These are phyloP conservation scores for Agrostemma githago DNA, from an alignment of 148 eudicot species.

Conservation along the genomic window DNA sequence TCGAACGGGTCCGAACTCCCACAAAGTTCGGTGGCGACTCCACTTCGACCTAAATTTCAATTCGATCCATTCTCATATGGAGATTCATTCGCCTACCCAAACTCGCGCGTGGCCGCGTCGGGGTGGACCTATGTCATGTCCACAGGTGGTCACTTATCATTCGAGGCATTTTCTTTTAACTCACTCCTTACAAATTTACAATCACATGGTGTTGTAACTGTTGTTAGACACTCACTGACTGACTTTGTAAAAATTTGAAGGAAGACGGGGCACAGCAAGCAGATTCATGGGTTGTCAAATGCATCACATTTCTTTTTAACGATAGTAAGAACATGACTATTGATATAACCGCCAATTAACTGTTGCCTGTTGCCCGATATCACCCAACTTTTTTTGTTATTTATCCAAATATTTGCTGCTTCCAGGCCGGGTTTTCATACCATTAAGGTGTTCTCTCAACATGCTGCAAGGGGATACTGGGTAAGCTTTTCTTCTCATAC, in stretches of 20 bases:
- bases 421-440: constrained; percentile 43
- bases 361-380: not conserved
- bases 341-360: not conserved
- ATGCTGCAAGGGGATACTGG: constrained; percentile 98
- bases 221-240: no score
- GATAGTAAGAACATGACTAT: constrained; percentile 36
- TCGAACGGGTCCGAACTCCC: no score
- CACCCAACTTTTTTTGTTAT: constrained; percentile 10
- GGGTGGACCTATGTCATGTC: no score
- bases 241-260: constrained; percentile 26
- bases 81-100: no score
- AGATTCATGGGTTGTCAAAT: constrained; percentile 52
- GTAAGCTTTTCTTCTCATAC: constrained; percentile 35
- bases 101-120: no score
- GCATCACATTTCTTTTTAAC: constrained; percentile 58
- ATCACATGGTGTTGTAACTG: not conserved
- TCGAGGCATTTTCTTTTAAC: not conserved
- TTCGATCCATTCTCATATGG: no score
- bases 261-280: constrained; percentile 44
- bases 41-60: no score
- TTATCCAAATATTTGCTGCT: constrained; percentile 26
- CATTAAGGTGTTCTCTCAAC: constrained; percentile 77
- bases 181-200: not conserved
- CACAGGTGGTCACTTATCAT: constrained; percentile 64
- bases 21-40: no score